A percentile compares a stretch with the other conserved stretches of the same genome.
Conservation (phyloP, 1,284 basidiomycete genomes). For the Ceratobasidium sp. region DNA sequence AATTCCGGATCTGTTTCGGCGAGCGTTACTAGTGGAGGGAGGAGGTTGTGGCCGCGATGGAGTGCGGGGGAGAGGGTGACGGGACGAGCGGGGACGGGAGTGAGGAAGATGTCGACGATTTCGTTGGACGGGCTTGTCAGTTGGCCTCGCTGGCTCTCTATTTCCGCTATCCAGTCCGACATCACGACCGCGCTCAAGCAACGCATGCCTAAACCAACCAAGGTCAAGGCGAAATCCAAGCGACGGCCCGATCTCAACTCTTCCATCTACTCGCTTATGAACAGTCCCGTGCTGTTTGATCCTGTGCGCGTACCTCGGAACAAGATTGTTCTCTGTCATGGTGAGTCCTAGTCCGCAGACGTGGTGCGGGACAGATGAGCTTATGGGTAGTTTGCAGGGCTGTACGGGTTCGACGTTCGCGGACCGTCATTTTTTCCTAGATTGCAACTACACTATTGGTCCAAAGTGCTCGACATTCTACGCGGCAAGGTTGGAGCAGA, state of each 20-base stretch:
- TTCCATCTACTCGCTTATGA: constrained; percentile 76
- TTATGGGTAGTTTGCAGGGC: constrained; percentile 62
- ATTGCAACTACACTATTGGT: constrained; percentile 95
- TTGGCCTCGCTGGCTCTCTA: constrained; percentile 19
- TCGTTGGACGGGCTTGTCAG: not conserved
- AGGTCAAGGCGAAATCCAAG: not conserved
- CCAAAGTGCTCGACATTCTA: constrained; percentile 84
- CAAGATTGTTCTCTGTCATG: constrained; percentile 95
- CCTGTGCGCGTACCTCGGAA: constrained; percentile 83
- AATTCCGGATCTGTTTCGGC: not conserved
- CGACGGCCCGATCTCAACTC: constrained; percentile 42
- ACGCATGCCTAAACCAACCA: not conserved
- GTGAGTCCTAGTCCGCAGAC: constrained; percentile 60
- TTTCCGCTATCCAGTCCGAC: not conserved
- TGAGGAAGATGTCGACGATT: too few relatives aligned
- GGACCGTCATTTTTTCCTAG: constrained; percentile 79
- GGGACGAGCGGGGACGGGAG: not conserved
- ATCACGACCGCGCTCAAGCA: not conserved
- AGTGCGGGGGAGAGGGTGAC: not conserved
- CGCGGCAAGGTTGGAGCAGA: constrained; percentile 87
- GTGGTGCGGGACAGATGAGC: not conserved
- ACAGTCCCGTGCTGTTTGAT: constrained; percentile 75
- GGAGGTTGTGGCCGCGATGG: constrained; percentile 29
- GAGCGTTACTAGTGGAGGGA: not conserved
- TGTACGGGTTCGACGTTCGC: constrained; percentile 94